A percentile compares a stretch with the other conserved stretches of the same genome.
Evolutionary conservation across 176 grass and related monocot species (phyloP).

Genomic region (Triticum timopheevii): DNA sequence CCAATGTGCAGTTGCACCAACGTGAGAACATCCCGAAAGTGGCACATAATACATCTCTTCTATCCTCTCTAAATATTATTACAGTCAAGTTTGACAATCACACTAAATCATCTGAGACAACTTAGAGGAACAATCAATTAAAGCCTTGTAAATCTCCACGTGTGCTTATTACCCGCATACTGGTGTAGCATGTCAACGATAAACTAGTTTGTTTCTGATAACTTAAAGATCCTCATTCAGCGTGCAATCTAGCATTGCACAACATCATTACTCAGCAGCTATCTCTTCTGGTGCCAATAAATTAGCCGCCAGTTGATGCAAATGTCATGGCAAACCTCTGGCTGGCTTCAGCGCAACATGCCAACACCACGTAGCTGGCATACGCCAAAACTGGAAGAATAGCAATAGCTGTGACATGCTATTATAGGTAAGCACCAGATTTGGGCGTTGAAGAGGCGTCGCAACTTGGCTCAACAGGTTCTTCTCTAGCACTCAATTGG

Average conservation of each 20-base stretch:
- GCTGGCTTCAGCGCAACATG: not conserved
- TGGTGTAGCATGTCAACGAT: not conserved
- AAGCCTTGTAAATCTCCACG: not conserved
- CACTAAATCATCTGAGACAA: conserved; percentile 4
- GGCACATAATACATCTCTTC: not conserved
- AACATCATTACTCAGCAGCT: not conserved
- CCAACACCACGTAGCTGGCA: not conserved
- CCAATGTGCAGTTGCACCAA: not conserved
- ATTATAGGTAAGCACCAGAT: not conserved
- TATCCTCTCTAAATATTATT: not conserved
- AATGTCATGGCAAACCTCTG: not conserved
- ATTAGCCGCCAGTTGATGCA: conserved; percentile 19
- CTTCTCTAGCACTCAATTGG: not conserved
- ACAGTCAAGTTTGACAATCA: not conserved
- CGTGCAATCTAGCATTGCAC: conserved; percentile 23
- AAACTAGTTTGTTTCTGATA: not conserved
- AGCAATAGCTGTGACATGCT: not conserved
- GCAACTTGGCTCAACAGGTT: conserved; percentile 3
- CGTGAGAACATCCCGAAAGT: not conserved
- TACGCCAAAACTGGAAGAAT: conserved; percentile 14
- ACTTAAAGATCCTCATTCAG: not conserved
- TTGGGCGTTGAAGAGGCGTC: conserved; percentile 2
- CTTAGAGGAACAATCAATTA: not conserved
- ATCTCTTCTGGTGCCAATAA: not conserved
- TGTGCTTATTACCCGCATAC: conserved; percentile 2